Evolutionary conservation across 306 rosid species (phyloP), one percentile per base, ranked within the genome.

Genomic region (Vachellia pachyceras): DNA sequence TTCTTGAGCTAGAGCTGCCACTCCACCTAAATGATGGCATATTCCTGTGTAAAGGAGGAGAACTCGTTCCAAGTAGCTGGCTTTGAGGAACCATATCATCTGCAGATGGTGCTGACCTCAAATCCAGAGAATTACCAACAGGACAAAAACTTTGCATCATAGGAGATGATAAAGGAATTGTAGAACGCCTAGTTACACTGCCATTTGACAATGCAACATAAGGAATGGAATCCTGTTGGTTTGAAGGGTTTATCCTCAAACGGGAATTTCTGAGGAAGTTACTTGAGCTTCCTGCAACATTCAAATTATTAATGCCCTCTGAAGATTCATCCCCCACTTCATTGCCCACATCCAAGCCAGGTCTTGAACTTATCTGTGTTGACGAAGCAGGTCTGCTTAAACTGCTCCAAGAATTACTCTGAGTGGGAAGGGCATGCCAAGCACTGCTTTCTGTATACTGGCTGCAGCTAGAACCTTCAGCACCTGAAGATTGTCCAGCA

Each of bases 381-480:
- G 85, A 77, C 17, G 93, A 79, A 69, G 86, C 79, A 55, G 94
- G 86, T 49, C 86, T 46, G 76, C 82, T 84, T 40, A 87, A 70
- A 73, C 87, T 83, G 85, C 81, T 78, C 46, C 84, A 82, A 20
- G 81, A 78, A 57, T 73, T 87, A 78, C 80, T 86, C 80, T 76
- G 89, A 79, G 93, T 85, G 65, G 96, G 84, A 69, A 79, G 83
- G 23, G 89, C 71, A 57, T 85, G 78, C 91, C 94, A 84, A 65
- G 89, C 84, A 82, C 82, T 84, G 49, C 82, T 88, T 80, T 88
- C 98, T 49, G 88, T 68, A 71, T 75, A 93, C 85, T 87, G 92
- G 78, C 77, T 82, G 85, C 90, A 90, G 87, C 91, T 88, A 82
- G 92, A 88, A 84, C 97, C 89, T 85, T 94, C 99, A 37, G 89